Evolutionary conservation across 2,329 filamentous ascomycete genomes (phyloP), one percentile per base, ranked within the genome.

Genomic region (Purpureocillium lavendulum): DNA sequence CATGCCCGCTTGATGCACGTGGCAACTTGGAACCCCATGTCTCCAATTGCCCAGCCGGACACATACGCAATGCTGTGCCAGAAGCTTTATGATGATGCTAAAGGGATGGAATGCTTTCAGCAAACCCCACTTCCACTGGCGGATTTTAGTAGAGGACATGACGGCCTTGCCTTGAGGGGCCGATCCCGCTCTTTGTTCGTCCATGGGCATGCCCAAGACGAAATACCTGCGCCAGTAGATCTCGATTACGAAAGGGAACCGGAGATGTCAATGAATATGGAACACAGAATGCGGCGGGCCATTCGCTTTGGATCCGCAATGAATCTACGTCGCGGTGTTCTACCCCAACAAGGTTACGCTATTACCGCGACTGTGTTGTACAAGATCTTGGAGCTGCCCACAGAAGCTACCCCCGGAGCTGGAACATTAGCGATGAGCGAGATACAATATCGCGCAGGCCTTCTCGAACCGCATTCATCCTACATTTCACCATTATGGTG

Each of bases 281-380:
- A 31, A 31, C 30, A 31, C 11, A 31, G 30, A 31, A 31, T 14
- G 13, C 8, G 13, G 14, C 30, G 12, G 2, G 30, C 30, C 6
- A 31, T 31, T 31, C 10, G 6, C 13, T 31, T 31, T 15, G 30
- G 30, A 14, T 31, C 12, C 4, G 30, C 30, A 31, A 7, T 31
- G 14, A 10, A 13, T 31, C 30, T 31, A 7, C 6, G 30, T 15
- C 3, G 13, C 30, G 30, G 30, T 15, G 13, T n/a, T 14, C 14
- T 31, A 14, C 30, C 30, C 10, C 30, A 7, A 10, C 13, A 31
- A 10, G 21, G 10, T 10, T 31, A 13, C 21, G 30, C 30, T 13
- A 31, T 14, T 31, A 67, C 48, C 40, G 60, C 30, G 14, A 31
- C 7, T 13, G 30, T 2, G 6, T 31, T 31, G 11, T 31, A 14